Percentiles rank a stretch among this genome's conserved stretches.
phyloP scores from a whole-genome alignment of 1,139 yeast genomes.

The Debaryomycetaceae sp. region DNA sequence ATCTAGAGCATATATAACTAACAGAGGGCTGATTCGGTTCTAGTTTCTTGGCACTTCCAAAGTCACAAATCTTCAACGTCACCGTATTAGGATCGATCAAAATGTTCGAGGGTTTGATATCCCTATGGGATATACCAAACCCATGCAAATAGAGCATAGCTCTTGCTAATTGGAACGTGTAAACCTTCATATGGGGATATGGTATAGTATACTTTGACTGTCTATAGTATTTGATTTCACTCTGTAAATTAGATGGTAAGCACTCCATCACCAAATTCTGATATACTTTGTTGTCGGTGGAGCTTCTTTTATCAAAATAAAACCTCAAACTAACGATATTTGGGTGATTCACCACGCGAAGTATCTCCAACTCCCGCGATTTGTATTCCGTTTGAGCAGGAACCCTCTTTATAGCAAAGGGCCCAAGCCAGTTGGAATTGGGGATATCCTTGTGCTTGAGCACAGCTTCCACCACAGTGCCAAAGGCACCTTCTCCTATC shows the following conservation, averaged over 20 bases:
- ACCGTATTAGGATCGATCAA: constrained; percentile 68
- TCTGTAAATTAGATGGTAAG: constrained; percentile 72
- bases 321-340: constrained; percentile 65
- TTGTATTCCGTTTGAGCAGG: constrained; percentile 86
- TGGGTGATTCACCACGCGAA: constrained; percentile 73
- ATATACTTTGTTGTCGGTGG: constrained; percentile 60
- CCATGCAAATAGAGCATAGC: constrained; percentile 82
- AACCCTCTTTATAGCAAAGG: constrained; percentile 76
- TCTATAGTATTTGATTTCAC: constrained; percentile 68
- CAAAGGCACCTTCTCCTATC: constrained; percentile 84
- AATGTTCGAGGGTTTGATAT: constrained; percentile 76
- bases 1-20: constrained; percentile 75
- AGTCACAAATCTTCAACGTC: constrained; percentile 71
- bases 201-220: constrained; percentile 63
- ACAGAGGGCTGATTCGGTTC: constrained; percentile 74
- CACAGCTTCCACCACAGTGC: constrained; percentile 76
- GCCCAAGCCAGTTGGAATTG: constrained; percentile 57
- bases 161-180: constrained; percentile 76
- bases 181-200: constrained; percentile 69
- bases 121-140: constrained; percentile 76
- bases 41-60: constrained; percentile 76
- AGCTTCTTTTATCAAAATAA: constrained; percentile 63
- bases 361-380: constrained; percentile 71
- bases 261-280: constrained; percentile 86
- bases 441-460: constrained; percentile 30